phyloP scores from a whole-genome alignment of 495 filamentous ascomycete genomes.

The Choiromyces venosus region DNA sequence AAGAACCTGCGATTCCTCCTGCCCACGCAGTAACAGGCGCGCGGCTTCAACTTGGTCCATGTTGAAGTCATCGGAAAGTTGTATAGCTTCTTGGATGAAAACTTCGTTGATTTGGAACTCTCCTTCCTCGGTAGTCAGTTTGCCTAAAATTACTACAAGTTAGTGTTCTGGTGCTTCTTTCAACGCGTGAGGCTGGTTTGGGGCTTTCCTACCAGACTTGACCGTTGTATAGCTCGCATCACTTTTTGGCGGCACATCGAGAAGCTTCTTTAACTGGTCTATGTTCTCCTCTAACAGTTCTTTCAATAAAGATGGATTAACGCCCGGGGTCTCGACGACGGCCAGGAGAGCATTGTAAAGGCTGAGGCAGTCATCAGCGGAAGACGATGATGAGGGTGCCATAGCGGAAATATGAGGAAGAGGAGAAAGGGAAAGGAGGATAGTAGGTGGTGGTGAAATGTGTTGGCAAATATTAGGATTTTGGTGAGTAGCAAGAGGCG shows the following conservation, averaged over 20 bases:
- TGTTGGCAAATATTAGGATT: conserved; percentile 16
- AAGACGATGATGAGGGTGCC: conserved; percentile 24
- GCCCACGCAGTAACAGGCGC: conserved; percentile 60
- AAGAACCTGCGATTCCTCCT: conserved; percentile 57
- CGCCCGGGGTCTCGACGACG: conserved; percentile 26
- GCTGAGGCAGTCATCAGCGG: conserved; percentile 23
- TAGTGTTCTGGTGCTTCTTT: conserved; percentile 12
- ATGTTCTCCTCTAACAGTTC: conserved; percentile 63
- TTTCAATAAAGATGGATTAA: conserved; percentile 46
- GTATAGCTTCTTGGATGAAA: conserved; percentile 71
- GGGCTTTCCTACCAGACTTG: conserved; percentile 51
- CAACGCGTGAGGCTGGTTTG: conserved; percentile 16
- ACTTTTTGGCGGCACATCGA: conserved; percentile 58
- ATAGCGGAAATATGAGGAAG: conserved; percentile 20
- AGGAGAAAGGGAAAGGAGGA: conserved; percentile 9
- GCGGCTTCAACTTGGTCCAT: conserved; percentile 86
- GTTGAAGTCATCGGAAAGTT: conserved; percentile 78
- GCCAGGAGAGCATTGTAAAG: conserved; percentile 25
- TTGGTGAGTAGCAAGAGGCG: conserved; percentile 23
- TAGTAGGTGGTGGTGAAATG: conserved; percentile 22
- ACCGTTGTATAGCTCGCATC: conserved; percentile 50
- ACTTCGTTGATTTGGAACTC: conserved; percentile 79
- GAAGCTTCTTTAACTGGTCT: conserved; percentile 66
- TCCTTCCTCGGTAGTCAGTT: conserved; percentile 61
- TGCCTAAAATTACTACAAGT: conserved; percentile 50